Evolutionary conservation across 306 rosid genomes (phyloP).

Genomic region (Medicago arabica): DNA sequence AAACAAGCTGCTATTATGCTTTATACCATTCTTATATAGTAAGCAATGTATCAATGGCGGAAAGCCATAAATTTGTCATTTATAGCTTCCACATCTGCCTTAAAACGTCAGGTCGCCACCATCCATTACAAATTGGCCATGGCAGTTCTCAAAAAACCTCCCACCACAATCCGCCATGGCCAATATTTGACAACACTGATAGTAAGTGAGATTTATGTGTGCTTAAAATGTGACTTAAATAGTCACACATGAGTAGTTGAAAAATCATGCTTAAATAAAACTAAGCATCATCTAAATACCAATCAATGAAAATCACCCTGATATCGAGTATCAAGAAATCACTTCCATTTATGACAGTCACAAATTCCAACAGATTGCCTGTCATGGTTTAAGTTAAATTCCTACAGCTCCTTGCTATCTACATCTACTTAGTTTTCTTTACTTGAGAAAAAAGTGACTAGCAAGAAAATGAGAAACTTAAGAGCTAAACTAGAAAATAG

Average conservation of each 20-base stretch:
- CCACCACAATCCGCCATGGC: not conserved
- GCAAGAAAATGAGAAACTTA: no score
- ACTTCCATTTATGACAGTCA: not conserved
- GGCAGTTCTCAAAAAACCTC: not conserved
- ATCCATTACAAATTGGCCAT: not conserved
- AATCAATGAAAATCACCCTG: not conserved
- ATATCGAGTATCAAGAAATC: not conserved
- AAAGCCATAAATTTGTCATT: not conserved
- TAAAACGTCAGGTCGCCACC: not conserved
- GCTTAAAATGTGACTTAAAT: not conserved
- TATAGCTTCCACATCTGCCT: not conserved
- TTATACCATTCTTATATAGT: not conserved
- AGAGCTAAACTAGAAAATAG: constrained; percentile 26
- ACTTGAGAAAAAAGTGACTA: constrained; percentile 8
- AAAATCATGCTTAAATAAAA: constrained; percentile 6
- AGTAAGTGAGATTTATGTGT: not conserved
- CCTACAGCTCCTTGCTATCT: constrained; percentile 13
- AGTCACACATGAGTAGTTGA: not conserved
- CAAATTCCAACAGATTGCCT: constrained; percentile 10
- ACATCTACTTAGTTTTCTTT: constrained; percentile 21
- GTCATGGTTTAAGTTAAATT: not conserved
- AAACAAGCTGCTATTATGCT: not conserved
- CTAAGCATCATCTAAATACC: not conserved
- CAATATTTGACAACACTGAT: not conserved
- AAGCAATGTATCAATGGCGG: not conserved